Percentiles rank a stretch among this genome's conserved stretches.
phyloP scores from a whole-genome alignment of 495 filamentous ascomycete species.

The Penicillium robsamsonii region DNA sequence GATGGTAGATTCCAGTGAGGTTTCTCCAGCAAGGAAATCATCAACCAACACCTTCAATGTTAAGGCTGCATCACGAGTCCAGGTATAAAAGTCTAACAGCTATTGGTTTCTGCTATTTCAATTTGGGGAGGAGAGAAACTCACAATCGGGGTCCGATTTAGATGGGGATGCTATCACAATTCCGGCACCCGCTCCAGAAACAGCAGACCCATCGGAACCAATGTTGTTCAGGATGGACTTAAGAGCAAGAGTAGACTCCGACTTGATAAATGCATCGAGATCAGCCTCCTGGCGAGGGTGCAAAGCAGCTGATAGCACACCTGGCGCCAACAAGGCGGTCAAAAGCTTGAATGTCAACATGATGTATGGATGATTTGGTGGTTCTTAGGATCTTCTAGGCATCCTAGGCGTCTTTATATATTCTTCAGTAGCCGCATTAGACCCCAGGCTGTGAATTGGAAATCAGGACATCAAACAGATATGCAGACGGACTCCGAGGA shows the following conservation, averaged over 20 bases:
- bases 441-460: background rate
- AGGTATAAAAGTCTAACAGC: conserved; percentile 56
- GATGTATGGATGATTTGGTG: background rate
- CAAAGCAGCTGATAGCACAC: conserved; percentile 12
- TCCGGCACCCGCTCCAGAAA: conserved; percentile 46
- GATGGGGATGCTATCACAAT: conserved; percentile 57
- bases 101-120: background rate
- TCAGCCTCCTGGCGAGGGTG: conserved; percentile 15
- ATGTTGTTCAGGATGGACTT: conserved; percentile 59
- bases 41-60: conserved; percentile 54
- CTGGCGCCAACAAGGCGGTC: conserved; percentile 18
- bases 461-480: background rate
- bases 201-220: conserved; percentile 48
- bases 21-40: conserved; percentile 46
- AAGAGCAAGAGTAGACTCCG: conserved; percentile 51
- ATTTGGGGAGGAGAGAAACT: conserved; percentile 14
- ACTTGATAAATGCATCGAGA: conserved; percentile 53
- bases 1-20: conserved; percentile 45
- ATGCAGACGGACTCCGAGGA: background rate
- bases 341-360: conserved; percentile 17
- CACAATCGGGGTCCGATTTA: conserved; percentile 53
- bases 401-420: background rate
- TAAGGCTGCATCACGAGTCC: conserved; percentile 60
- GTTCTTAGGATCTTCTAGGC: background rate
- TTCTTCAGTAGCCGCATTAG: too few relatives aligned